Base-by-base conservation (phyloP, 2,329 filamentous ascomycete genomes). In the Aspergillus unguis region DNA sequence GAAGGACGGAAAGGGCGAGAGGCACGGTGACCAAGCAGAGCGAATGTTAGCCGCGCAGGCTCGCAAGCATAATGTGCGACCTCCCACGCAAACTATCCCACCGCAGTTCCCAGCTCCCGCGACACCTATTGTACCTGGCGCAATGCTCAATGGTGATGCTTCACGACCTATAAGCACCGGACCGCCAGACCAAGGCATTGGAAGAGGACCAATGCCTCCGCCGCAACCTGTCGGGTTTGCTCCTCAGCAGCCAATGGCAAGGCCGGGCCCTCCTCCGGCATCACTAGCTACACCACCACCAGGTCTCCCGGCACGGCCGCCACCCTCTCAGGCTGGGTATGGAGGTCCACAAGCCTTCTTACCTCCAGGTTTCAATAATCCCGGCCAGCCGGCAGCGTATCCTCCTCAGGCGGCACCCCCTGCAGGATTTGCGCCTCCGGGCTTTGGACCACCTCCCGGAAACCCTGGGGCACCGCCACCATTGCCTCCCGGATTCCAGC, bases 1-100 rank as follows among this genome's bases (percentile, higher is more conserved):
- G 80, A 97, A 97, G 75, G 94, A 99, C 66, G 94, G 94, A 62
- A 96, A 96, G 76, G 92, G 92, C 63, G 92, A 97, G 75, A 81
- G 94, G 53, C 94, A 99, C 69, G 94, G 94, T 64, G 94, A 99
- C 70, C 83, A 91, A 63, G 94, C 94, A 29, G 94, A 99, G 75
- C 82, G 94, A 66, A 88, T 90, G 77, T 83, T 99, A 43, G 94
- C 94, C 29, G 86, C 88, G 28, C 89, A 96, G 74, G 94, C 92
- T 52, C 92, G 92, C 75, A 92, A 92, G 69, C 90, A 96, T 71
- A 96, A 96, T 65, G 88, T 99, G 55, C 84, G 90, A 48, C 88
- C 91, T 33, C 87, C 91, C 59, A 82, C 85, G 2, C 88, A 92
- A 65, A 83, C 86, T 25, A 75, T 94, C 47, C 88, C 90, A 1